Evolutionary conservation across 345 rosid genomes (phyloP).

Genomic region (Isatis tinctoria): DNA sequence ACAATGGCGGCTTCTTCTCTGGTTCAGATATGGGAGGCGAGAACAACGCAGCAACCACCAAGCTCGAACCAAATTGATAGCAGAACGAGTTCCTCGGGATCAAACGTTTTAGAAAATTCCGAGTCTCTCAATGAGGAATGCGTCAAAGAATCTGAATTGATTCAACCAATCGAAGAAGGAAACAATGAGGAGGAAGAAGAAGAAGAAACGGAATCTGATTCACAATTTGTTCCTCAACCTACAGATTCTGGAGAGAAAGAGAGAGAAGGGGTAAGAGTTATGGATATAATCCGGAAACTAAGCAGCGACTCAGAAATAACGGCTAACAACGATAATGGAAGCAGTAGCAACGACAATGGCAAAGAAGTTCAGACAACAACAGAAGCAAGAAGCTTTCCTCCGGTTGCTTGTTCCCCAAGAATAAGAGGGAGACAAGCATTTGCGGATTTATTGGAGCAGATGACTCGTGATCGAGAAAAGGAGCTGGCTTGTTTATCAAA

Average conservation of each 20-base stretch:
- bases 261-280: constrained; percentile 53
- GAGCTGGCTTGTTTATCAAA: constrained; percentile 47
- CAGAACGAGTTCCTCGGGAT: constrained; percentile 24
- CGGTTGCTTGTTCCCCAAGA: constrained; percentile 42
- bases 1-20: constrained; percentile 70
- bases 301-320: constrained; percentile 25
- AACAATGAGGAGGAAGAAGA: constrained; percentile 5
- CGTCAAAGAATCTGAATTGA: not conserved
- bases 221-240: constrained; percentile 14
- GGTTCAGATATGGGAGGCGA: constrained; percentile 92
- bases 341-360: constrained; percentile 14
- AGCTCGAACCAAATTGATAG: constrained; percentile 27
- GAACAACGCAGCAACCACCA: constrained; percentile 43
- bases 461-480: constrained; percentile 50
- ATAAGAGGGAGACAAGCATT: constrained; percentile 83
- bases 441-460: constrained; percentile 55
- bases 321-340: constrained; percentile 21
- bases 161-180: constrained; percentile 18
- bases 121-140: constrained; percentile 16
- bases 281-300: constrained; percentile 63
- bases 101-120: constrained; percentile 5
- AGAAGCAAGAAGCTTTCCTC: constrained; percentile 29
- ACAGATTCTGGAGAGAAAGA: constrained; percentile 44
- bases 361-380: constrained; percentile 30
- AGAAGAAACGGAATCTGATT: constrained; percentile 37